Percentiles rank a stretch among this genome's conserved stretches.
These are phyloP conservation scores for Neopestalotiopsis sp. DNA, from an alignment of 2,329 filamentous ascomycete species.

Conservation along the genomic window DNA sequence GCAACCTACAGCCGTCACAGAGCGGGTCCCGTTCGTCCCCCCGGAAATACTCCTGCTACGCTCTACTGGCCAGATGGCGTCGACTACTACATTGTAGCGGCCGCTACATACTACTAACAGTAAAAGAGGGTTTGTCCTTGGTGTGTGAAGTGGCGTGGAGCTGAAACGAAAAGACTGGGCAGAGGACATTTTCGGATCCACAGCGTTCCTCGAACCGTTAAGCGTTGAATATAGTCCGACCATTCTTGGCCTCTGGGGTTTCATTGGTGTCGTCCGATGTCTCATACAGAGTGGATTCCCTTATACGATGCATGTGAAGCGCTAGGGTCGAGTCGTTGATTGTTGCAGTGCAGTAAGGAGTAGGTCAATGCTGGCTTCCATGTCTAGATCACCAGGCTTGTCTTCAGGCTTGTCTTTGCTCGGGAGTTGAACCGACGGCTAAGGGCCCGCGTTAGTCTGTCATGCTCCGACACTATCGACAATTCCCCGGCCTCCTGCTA, in stretches of 20 bases:
- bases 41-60: neutral
- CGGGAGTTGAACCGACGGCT: conserved; percentile 2
- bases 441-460: neutral
- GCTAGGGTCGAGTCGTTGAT: neutral
- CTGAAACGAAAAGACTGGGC: neutral
- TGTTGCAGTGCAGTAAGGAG: no score
- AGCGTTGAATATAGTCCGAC: neutral
- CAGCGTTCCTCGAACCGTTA: neutral
- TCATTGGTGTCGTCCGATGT: conserved; percentile 8
- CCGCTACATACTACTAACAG: neutral
- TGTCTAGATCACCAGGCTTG: no score
- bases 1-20: neutral
- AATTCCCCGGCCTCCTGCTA: neutral
- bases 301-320: conserved; percentile 9
- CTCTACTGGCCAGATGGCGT: no score
- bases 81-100: neutral
- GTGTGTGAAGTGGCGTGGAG: neutral
- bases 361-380: no score
- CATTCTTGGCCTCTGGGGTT: conserved; percentile 6
- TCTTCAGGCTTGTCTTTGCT: neutral
- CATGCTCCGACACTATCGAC: conserved; percentile 5
- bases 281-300: conserved; percentile 11
- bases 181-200: neutral
- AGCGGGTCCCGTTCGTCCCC: neutral
- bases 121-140: neutral